These are phyloP conservation scores for Gnaphalium uliginosum DNA, from an alignment of 129 eudicot genomes.

Conservation along the genomic window DNA sequence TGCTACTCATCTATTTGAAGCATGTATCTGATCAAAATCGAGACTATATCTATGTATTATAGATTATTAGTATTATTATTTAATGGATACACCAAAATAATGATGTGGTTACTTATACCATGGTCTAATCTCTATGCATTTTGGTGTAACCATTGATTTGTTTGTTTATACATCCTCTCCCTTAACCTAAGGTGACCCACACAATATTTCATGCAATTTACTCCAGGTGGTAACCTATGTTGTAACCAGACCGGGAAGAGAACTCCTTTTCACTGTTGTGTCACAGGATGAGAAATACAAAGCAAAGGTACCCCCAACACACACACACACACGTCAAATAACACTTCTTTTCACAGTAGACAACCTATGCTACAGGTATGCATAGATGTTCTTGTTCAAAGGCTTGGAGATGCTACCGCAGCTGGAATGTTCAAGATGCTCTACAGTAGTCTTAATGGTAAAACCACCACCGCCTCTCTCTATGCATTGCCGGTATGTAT, in stretches of 20 bases:
- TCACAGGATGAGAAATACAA: constrained; percentile 93
- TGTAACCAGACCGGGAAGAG: constrained; percentile 87
- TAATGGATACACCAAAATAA: too few relatives aligned
- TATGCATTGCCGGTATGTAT: constrained; percentile 75
- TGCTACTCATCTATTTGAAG: background rate
- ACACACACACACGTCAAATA: background rate
- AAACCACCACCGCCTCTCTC: constrained; percentile 59
- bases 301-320: constrained; percentile 62
- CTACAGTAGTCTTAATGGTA: constrained; percentile 52
- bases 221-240: constrained; percentile 76
- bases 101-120: too few relatives aligned
- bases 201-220: background rate
- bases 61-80: background rate
- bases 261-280: constrained; percentile 80
- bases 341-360: background rate
- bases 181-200: too few relatives aligned
- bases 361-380: constrained; percentile 51
- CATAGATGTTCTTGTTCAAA: constrained; percentile 90
- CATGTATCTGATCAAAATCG: background rate
- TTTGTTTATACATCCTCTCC: too few relatives aligned
- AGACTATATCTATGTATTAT: background rate
- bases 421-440: constrained; percentile 86
- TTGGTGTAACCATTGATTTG: too few relatives aligned
- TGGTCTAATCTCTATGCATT: too few relatives aligned
- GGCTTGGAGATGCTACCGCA: constrained; percentile 95